A percentile compares a stretch with the other conserved stretches of the same genome.
Evolutionary conservation across 257 asterid genomes (phyloP).

Genomic region (Penstemon newberryi): DNA sequence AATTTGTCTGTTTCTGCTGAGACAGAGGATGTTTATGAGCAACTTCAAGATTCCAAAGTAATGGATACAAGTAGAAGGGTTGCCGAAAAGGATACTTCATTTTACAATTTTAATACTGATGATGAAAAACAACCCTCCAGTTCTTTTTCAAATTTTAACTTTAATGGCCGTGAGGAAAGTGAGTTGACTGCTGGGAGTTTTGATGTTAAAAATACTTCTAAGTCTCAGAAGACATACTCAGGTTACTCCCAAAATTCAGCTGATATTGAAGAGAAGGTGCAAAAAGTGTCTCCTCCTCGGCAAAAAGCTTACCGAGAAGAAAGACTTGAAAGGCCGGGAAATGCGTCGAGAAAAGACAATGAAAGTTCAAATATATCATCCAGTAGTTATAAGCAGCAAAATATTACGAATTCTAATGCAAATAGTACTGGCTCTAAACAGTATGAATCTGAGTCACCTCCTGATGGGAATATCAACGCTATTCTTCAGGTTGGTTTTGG

Average conservation of each 20-base stretch:
- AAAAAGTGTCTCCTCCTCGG: slow-evolving; percentile 77
- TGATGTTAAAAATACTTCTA: slow-evolving; percentile 47
- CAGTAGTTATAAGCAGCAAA: slow-evolving; percentile 52
- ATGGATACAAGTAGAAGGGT: slow-evolving; percentile 53
- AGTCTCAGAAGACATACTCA: slow-evolving; percentile 54
- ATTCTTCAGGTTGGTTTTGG: slow-evolving; percentile 74
- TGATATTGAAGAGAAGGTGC: slow-evolving; percentile 66
- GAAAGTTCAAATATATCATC: slow-evolving; percentile 43
- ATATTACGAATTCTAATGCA: slow-evolving; percentile 37
- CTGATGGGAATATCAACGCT: slow-evolving; percentile 75
- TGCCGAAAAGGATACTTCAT: slow-evolving; percentile 56
- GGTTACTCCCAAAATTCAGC: slow-evolving; percentile 48
- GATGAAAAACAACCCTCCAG: slow-evolving; percentile 51
- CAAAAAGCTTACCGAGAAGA: slow-evolving; percentile 67
- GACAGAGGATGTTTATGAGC: slow-evolving; percentile 58
- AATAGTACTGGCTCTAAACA: slow-evolving; percentile 42
- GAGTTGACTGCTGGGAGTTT: slow-evolving; percentile 38
- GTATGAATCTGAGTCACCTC: slow-evolving; percentile 52
- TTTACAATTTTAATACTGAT: slow-evolving; percentile 48
- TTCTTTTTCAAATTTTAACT: slow-evolving; percentile 45
- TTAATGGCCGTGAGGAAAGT: slow-evolving; percentile 58
- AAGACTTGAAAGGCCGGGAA: slow-evolving; percentile 57
- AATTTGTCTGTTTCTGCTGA: slow-evolving; percentile 50
- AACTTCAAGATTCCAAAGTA: slow-evolving; percentile 54
- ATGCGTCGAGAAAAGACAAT: slow-evolving; percentile 51